Percentiles rank a stretch among this genome's conserved stretches.
Conservation (phyloP, 345 rosid species). For the Excoecaria agallocha region DNA sequence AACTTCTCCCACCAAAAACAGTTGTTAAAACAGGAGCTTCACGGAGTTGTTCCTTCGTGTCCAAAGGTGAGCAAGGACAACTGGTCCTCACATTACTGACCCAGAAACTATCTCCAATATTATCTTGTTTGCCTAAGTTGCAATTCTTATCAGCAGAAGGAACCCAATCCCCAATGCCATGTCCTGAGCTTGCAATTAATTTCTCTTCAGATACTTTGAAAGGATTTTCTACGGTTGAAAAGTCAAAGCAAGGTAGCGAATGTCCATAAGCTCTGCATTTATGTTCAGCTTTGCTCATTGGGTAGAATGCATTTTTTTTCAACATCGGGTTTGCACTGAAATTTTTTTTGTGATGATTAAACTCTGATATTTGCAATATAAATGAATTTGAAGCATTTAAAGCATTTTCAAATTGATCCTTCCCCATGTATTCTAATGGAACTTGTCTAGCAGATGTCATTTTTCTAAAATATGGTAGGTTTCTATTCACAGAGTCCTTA, state of each 20-base stretch:
- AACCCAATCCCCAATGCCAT: constrained; percentile 5
- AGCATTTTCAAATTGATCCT: constrained; percentile 30
- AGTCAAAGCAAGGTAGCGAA: constrained; percentile 66
- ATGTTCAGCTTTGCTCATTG: constrained; percentile 34
- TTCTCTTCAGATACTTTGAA: constrained; percentile 45
- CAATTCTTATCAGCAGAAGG: constrained; percentile 28
- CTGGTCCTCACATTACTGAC: constrained; percentile 34
- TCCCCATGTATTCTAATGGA: constrained; percentile 18
- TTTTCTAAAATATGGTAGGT: constrained; percentile 21
- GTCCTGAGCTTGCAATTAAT: constrained; percentile 27
- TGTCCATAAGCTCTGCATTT: constrained; percentile 25
- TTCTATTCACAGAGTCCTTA: constrained; percentile 27
- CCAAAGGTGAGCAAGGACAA: constrained; percentile 26
- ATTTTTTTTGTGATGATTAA: constrained; percentile 34
- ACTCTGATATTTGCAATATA: constrained; percentile 37
- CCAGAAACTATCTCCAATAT: constrained; percentile 32
- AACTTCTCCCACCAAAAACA: constrained; percentile 61
- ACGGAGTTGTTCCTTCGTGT: constrained; percentile 29
- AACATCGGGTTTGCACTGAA: constrained; percentile 73
- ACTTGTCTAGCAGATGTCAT: constrained; percentile 19
- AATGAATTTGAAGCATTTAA: constrained; percentile 25
- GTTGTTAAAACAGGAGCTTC: constrained; percentile 24
- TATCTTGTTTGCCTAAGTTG: constrained; percentile 32
- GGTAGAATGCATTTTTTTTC: constrained; percentile 38
- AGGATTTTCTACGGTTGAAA: constrained; percentile 75